Evolutionary conservation across 73 alveolate genomes (phyloP), one percentile per base, ranked within the genome.

Genomic region (Paramecium sexaurelia): DNA sequence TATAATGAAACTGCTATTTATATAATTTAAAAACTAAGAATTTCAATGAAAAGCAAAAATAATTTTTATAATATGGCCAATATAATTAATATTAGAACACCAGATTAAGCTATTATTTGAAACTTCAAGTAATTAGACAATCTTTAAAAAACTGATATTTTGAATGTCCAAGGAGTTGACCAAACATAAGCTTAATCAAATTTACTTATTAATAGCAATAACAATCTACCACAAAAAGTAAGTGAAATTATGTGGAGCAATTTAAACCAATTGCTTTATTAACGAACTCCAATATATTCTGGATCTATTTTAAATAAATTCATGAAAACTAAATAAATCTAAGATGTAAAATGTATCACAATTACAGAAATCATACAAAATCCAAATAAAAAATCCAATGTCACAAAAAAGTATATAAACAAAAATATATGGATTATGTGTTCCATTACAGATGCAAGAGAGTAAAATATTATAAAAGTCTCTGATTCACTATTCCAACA

Each of bases 261-360:
- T 32, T 39, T 78, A 0, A 45, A 29, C 29, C 43, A 19, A 22
- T 11, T 78, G 13, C 29, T 36, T 78, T 78, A 24, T 78, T 78
- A 78, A 5, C 90, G 68, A 19, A 78, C 24, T n/a, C 90, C 90
- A 78, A 78, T 78, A 43, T 78, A 78, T 27, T 78, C 90, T 39
- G 90, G 90, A 33, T 78, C 90, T 22, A 78, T 78, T 15, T 45
- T 78, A 13, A 78, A 78, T 8, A 78, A 22, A 78, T 78, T 39
- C 73, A 78, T 78, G 75, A 78, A 78, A 7, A 45, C 90, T 24
- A 78, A 41, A 32, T 78, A 78, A 24, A 78, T 20, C 29, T 78
- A n/a, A 0, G 90, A 78, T 24, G 55, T 13, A 26, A 78, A 29
- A 33, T 78, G 90, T 20, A 78, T 5, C 8, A 45, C 24, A 17